These are phyloP conservation scores for Daldinia bambusicola DNA, from an alignment of 495 filamentous ascomycete species.

Conservation along the genomic window DNA sequence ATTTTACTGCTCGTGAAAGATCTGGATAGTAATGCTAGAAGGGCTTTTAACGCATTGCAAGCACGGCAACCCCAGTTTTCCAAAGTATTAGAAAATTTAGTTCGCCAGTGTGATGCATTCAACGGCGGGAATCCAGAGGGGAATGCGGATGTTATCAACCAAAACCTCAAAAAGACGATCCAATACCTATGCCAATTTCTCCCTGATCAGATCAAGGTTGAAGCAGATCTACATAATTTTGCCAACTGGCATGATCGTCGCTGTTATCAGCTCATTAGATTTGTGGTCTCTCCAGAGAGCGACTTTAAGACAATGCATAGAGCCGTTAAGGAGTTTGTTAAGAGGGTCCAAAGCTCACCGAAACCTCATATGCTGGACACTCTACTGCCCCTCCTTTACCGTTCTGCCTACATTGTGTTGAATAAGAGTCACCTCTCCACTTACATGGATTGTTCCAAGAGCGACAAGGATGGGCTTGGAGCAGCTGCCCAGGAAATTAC, in stretches of 20 bases:
- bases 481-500: conserved; percentile 87
- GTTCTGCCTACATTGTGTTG: conserved; percentile 83
- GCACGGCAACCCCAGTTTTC: conserved; percentile 75
- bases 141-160: conserved; percentile 72
- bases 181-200: conserved; percentile 76
- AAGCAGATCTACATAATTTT: conserved; percentile 84
- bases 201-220: conserved; percentile 74
- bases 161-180: conserved; percentile 71
- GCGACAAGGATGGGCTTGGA: conserved; percentile 80
- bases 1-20: conserved; percentile 82
- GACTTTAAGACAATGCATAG: conserved; percentile 92
- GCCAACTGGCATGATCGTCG: conserved; percentile 92
- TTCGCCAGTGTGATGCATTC: conserved; percentile 84
- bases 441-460: conserved; percentile 85
- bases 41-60: conserved; percentile 89
- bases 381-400: conserved; percentile 83
- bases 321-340: conserved; percentile 88
- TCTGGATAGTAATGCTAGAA: conserved; percentile 80
- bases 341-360: conserved; percentile 70
- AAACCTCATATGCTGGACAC: conserved; percentile 75
- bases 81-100: conserved; percentile 73
- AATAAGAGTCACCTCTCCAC: conserved; percentile 93
- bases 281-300: conserved; percentile 83
- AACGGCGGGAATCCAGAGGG: conserved; percentile 87
- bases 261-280: conserved; percentile 87